These are phyloP conservation scores for Diplodia seriata DNA, from an alignment of 2,329 filamentous ascomycete species.

Conservation along the genomic window DNA sequence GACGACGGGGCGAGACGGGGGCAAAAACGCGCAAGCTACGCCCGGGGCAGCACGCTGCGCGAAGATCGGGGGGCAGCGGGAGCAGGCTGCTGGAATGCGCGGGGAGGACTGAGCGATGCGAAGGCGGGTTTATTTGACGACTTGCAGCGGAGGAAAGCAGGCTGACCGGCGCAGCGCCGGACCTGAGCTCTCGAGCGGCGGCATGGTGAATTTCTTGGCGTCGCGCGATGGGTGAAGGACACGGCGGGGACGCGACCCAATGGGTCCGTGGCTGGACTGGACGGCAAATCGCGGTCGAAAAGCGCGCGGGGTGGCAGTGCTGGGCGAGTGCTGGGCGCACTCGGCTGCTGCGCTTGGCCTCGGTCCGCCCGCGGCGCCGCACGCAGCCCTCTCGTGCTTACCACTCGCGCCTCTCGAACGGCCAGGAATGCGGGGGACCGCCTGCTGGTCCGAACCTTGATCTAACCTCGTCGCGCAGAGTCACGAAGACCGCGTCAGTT, in stretches of 20 bases:
- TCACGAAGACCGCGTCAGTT: too few species aligned
- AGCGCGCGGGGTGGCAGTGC: conserved; percentile 21
- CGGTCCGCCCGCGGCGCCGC: background rate
- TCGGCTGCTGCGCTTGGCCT: conserved; percentile 13
- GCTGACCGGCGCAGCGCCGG: conserved; percentile 22
- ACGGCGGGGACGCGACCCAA: conserved; percentile 4
- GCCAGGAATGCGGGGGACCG: conserved; percentile 8
- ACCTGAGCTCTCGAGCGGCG: conserved; percentile 16
- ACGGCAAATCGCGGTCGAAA: conserved; percentile 26
- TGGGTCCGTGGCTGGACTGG: conserved; percentile 19
- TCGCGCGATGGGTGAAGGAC: conserved; percentile 22
- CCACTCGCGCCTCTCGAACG: background rate
- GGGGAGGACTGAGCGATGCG: conserved; percentile 4
- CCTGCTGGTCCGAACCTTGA: conserved; percentile 19
- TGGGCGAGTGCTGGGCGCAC: background rate
- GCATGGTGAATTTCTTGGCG: conserved; percentile 21
- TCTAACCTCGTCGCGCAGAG: conserved; percentile 11
- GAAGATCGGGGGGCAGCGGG: conserved; percentile 17
- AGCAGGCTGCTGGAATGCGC: conserved; percentile 1
- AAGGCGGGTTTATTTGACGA: conserved; percentile 7
- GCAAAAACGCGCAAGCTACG: conserved; percentile 22
- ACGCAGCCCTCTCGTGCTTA: background rate
- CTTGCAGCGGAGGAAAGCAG: background rate
- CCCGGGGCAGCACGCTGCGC: conserved; percentile 18
- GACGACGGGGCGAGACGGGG: background rate